phyloP scores from a whole-genome alignment of 2,329 filamentous ascomycete species.

The Drechmeria coniospora region DNA sequence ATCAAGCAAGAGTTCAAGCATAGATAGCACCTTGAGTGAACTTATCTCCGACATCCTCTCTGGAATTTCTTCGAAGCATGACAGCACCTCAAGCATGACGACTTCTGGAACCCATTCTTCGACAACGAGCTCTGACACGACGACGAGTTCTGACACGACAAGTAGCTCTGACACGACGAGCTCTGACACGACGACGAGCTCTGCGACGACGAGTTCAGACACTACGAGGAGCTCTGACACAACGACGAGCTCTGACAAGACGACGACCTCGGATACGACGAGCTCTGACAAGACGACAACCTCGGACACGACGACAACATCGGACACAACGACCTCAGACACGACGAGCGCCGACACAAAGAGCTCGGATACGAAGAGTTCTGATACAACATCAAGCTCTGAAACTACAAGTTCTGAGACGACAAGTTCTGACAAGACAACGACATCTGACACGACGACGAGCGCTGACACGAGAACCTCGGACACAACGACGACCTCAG shows the following conservation, averaged over 20 bases:
- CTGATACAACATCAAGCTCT: neutral
- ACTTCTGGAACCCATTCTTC: too few relatives aligned
- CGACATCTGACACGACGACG: neutral
- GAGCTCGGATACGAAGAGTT: neutral
- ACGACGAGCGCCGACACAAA: neutral
- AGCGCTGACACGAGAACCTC: neutral
- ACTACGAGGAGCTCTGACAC: too few relatives aligned
- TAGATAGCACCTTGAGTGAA: conserved; percentile 8
- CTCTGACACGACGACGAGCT: neutral
- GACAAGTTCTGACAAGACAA: neutral
- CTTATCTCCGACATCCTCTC: conserved; percentile 11
- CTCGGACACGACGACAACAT: neutral
- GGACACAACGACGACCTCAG: too few relatives aligned
- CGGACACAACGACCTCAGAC: neutral
- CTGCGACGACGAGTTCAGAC: neutral
- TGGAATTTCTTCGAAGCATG: too few relatives aligned
- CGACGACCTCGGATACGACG: neutral
- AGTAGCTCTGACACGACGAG: neutral
- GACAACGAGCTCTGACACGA: too few relatives aligned
- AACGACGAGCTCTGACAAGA: too few relatives aligned
- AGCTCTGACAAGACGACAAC: neutral
- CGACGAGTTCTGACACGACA: too few relatives aligned
- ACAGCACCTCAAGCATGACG: too few relatives aligned
- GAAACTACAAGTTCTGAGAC: neutral
- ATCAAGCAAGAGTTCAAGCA: too few relatives aligned